Evolutionary conservation across 768 basidiomycete genomes (phyloP).

Genomic region (Leccinum sublutescens): DNA sequence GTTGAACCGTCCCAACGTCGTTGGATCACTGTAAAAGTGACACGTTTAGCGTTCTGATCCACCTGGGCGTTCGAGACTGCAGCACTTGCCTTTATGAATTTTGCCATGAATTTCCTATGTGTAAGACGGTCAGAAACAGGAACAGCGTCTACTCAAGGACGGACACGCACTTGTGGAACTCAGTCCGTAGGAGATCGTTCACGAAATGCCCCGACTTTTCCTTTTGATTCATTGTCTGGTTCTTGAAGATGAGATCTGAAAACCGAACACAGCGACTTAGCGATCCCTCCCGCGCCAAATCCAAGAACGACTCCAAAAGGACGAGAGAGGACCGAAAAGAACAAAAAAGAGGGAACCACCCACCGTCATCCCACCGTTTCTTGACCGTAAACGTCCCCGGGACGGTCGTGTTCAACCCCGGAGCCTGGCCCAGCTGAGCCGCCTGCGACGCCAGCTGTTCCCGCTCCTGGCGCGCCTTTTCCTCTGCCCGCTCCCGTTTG

Average conservation of each 20-base stretch:
- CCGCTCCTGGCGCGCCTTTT: conserved; percentile 78
- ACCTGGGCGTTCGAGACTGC: neutral
- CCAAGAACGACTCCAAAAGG: neutral
- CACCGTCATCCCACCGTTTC: conserved; percentile 93
- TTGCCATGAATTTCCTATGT: conserved; percentile 84
- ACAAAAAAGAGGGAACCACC: conserved; percentile 17
- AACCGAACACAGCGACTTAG: neutral
- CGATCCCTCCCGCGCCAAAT: neutral
- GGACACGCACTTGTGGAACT: conserved; percentile 81
- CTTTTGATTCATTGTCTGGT: conserved; percentile 77
- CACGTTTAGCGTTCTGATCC: neutral
- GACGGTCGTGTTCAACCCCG: conserved; percentile 69
- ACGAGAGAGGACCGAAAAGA: neutral
- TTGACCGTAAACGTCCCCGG: conserved; percentile 90
- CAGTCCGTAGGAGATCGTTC: conserved; percentile 91
- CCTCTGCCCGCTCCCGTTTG: conserved; percentile 92
- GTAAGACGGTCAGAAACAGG: conserved; percentile 10
- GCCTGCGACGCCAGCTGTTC: conserved; percentile 64
- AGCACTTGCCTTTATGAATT: conserved; percentile 74
- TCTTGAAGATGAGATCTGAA: conserved; percentile 95
- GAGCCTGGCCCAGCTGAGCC: conserved; percentile 71
- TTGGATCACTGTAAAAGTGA: conserved; percentile 7
- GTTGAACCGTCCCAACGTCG: neutral
- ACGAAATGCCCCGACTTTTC: conserved; percentile 81
- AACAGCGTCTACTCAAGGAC: neutral